Evolutionary conservation across 1,284 basidiomycete genomes (phyloP), one percentile per base, ranked within the genome.

Genomic region (Trametes pubescens): DNA sequence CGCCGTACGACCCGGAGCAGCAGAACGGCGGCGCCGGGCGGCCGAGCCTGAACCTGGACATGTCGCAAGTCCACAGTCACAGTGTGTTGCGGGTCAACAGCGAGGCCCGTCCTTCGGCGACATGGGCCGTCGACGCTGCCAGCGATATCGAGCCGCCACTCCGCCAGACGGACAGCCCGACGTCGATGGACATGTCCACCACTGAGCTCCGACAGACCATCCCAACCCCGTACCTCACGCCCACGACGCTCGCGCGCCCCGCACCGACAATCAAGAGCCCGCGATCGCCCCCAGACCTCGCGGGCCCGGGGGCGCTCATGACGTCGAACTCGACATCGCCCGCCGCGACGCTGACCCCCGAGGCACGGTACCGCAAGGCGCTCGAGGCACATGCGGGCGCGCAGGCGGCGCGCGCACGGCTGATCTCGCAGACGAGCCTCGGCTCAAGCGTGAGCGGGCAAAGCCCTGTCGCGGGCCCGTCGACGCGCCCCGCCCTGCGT

Each of bases 281-380:
- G 52, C 46, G 5, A 59, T 22, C 14, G n/a, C 13, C 55, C 37
- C n/a, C 65, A 8, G 24, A 16, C 55, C 8, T 10, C 13, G 55
- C 55, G 29, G 29, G 29, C 4, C 35, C 48, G 14, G 35, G 35
- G 3, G 58, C 60, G 53, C 47, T 26, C 8, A 32, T 44, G 48
- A 65, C 67, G 29, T 65, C 65, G 4, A 66, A 65, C 47, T 66
- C 68, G 37, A 65, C 66, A 18, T 62, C 66, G 4, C 64, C 69
- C 7, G 62, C 67, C 0, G 58, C 62, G 24, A 67, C 62, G 13
- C 60, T 64, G 14, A 54, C 63, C 9, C 60, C 65, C 4, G 57
- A 66, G 48, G 68, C 64, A 37, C 65, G 65, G 10, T 66, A 70
- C 44, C 68, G 68, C 61, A 71, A 71, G 55, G 54, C 57, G 53